A percentile compares a stretch with the other conserved stretches of the same genome.
These are phyloP conservation scores for Phaeodactylum tricornutum DNA, from an alignment of 108 stramenopile species.

Conservation along the genomic window DNA sequence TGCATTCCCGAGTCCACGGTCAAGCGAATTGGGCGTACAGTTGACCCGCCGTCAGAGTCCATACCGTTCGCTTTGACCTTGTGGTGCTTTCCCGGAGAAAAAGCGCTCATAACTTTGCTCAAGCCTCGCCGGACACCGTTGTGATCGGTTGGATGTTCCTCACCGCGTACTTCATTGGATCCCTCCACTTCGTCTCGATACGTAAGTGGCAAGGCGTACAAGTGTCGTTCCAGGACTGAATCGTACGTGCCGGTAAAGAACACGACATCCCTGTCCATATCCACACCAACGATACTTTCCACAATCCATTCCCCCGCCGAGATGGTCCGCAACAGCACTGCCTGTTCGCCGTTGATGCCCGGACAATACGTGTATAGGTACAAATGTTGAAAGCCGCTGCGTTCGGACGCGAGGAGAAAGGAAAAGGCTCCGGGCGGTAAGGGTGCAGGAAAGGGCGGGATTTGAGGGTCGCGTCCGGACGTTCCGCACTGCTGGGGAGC, in stretches of 20 bases:
- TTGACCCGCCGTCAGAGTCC: not conserved
- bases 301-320: conserved; percentile 70
- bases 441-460: conserved; percentile 25
- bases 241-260: conserved; percentile 79
- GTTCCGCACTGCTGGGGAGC: conserved; percentile 41
- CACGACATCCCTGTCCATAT: conserved; percentile 51
- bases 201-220: conserved; percentile 61
- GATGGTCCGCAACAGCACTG: conserved; percentile 43
- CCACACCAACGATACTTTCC: conserved; percentile 66
- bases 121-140: conserved; percentile 40
- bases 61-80: conserved; percentile 1
- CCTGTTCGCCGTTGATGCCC: conserved; percentile 32
- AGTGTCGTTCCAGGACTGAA: conserved; percentile 70
- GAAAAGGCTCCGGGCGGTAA: conserved; percentile 58
- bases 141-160: not conserved
- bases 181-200: too few relatives aligned
- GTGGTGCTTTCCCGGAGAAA: conserved; percentile 19
- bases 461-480: conserved; percentile 2
- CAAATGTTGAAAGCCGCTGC: conserved; percentile 74
- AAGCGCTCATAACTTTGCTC: conserved; percentile 44
- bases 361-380: conserved; percentile 80
- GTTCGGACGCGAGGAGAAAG: conserved; percentile 78
- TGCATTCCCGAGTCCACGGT: conserved; percentile 54
- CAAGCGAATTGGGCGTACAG: conserved; percentile 27
- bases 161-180: not conserved